phyloP scores from a whole-genome alignment of 257 asterid genomes.

The Pogostemon cablin region DNA sequence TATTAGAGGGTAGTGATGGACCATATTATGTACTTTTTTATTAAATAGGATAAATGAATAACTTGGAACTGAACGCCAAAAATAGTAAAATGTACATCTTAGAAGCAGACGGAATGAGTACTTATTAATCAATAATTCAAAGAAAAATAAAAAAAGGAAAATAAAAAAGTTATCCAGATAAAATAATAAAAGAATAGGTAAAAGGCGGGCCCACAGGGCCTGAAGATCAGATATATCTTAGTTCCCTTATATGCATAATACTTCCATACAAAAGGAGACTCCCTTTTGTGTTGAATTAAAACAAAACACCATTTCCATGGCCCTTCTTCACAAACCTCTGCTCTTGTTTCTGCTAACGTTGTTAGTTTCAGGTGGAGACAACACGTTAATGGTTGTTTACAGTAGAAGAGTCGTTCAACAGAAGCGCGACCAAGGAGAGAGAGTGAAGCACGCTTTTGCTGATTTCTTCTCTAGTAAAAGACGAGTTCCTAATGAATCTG shows the following conservation, averaged over 20 bases:
- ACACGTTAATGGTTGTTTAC: not conserved
- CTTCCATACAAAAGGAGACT: constrained; percentile 17
- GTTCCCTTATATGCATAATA: constrained; percentile 24
- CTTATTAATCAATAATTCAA: too few species aligned
- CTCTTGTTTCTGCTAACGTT: constrained; percentile 29
- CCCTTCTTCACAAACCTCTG: constrained; percentile 8
- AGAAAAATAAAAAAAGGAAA: too few species aligned
- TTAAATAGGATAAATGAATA: too few species aligned
- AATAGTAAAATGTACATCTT: too few species aligned
- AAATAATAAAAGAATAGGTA: too few species aligned
- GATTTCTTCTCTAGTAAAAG: constrained; percentile 38
- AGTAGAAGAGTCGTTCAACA: not conserved
- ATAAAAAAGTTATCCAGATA: too few species aligned
- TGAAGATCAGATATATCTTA: constrained; percentile 31
- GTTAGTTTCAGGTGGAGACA: constrained; percentile 29
- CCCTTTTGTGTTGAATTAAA: not conserved
- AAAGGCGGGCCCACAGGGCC: constrained; percentile 22
- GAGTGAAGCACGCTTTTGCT: constrained; percentile 27
- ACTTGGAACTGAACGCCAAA: too few species aligned
- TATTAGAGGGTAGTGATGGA: too few species aligned
- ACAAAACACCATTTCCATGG: constrained; percentile 26
- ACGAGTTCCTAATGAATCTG: constrained; percentile 45
- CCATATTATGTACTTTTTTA: too few species aligned
- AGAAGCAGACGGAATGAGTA: too few species aligned
- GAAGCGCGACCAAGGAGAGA: not conserved